Conservation (phyloP, 352 stramenopile genomes). For the Globisporangium nodosum region DNA sequence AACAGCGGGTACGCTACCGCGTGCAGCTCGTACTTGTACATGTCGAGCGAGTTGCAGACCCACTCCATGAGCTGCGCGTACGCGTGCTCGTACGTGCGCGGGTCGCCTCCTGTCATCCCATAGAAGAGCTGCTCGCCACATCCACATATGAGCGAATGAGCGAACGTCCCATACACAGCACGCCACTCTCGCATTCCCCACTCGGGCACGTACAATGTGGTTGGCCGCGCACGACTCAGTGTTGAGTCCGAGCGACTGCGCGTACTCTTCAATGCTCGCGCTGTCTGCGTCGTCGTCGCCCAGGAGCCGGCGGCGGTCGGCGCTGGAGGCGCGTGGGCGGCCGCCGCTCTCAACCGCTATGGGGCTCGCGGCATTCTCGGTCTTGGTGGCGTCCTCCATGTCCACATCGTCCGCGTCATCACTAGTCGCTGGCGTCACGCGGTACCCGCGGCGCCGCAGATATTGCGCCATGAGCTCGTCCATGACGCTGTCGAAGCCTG, state of each 20-base stretch:
- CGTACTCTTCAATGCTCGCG: constrained; percentile 49
- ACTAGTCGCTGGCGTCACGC: constrained; percentile 18
- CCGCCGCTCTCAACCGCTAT: constrained; percentile 9
- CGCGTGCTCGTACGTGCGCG: constrained; percentile 54
- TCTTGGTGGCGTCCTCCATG: constrained; percentile 12
- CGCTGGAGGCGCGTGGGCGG: constrained; percentile 1
- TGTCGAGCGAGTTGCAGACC: constrained; percentile 83
- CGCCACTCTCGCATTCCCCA: too few relatives aligned
- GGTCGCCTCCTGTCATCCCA: constrained; percentile 53
- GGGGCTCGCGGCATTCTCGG: constrained; percentile 1
- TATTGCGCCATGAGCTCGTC: constrained; percentile 72
- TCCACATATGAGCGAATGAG: constrained; percentile 1
- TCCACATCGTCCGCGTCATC: constrained; percentile 6
- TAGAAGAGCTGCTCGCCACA: constrained; percentile 54
- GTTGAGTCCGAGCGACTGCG: constrained; percentile 52
- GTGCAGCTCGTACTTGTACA: constrained; percentile 84
- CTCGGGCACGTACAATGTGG: constrained; percentile 42
- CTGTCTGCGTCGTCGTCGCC: constrained; percentile 14
- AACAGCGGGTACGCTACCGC: constrained; percentile 74
- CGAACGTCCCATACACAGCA: background rate
- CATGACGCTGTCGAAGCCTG: constrained; percentile 29
- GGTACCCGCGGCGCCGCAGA: constrained; percentile 48
- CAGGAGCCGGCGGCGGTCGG: constrained; percentile 21
- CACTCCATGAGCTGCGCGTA: constrained; percentile 72
- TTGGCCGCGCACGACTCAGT: constrained; percentile 73